Conservation (phyloP, 225 moss, liverwort and hornwort species). For the Bryoerythrophyllum caledonicum region DNA sequence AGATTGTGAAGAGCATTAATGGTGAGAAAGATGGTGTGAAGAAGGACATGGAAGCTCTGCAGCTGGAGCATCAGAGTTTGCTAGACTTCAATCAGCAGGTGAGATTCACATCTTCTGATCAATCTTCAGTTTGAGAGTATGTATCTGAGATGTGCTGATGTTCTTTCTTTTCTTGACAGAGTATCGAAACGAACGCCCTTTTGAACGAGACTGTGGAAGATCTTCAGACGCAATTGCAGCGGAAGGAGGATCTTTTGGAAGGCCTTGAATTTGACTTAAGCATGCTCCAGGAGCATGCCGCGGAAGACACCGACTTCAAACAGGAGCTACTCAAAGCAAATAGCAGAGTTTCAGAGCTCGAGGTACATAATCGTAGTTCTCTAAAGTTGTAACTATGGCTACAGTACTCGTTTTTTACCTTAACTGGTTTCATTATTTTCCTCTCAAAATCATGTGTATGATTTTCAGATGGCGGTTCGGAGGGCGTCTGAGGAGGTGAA, state of each 20-base stretch:
- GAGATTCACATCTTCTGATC: not conserved
- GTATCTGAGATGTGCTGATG: not conserved
- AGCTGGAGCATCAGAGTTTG: constrained; percentile 29
- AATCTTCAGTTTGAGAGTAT: too few species aligned
- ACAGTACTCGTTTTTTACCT: too few species aligned
- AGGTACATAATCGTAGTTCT: constrained; percentile 20
- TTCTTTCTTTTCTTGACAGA: constrained; percentile 5
- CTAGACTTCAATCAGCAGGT: constrained; percentile 28
- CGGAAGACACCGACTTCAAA: constrained; percentile 35
- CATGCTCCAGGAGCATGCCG: constrained; percentile 28
- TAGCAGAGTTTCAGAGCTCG: constrained; percentile 27
- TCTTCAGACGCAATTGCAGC: constrained; percentile 31
- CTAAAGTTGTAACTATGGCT: too few species aligned
- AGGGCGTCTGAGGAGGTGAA: constrained; percentile 28
- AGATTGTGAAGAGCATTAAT: constrained; percentile 11
- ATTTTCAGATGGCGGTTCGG: constrained; percentile 24
- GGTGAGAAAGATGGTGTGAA: constrained; percentile 24
- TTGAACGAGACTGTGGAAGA: constrained; percentile 34
- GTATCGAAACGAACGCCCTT: constrained; percentile 23
- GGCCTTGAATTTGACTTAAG: constrained; percentile 37
- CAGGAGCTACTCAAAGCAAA: constrained; percentile 37
- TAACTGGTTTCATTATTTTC: not conserved
- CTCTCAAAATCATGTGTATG: not conserved
- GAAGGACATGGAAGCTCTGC: constrained; percentile 21
- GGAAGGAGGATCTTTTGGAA: constrained; percentile 37